Evolutionary conservation across 2,329 filamentous ascomycete genomes (phyloP), one percentile per base, ranked within the genome.

Genomic region (Sporothrix phasma): DNA sequence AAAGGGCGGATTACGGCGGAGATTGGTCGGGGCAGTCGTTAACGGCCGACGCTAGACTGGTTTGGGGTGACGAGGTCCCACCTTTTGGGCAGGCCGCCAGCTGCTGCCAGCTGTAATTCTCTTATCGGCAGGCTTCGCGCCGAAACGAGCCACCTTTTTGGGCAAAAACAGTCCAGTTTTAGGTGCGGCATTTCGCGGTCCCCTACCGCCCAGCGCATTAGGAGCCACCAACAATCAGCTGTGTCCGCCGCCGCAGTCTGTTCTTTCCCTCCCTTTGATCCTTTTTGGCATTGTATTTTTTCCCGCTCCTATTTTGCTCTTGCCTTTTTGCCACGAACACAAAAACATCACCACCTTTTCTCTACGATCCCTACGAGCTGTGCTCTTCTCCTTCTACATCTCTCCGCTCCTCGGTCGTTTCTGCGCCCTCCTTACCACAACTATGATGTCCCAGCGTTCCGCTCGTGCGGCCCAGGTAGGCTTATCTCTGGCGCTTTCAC

Each of bases 381-480:
- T 39, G 24, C 49, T 56, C 61, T 29, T 17, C n/a, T n/a, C 19
- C 17, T 34, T 34, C 41, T 22, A 60, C n/a, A 24, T 39, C 41
- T 31, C 46, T 34, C 61, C 63, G 24, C 34, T 34, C 43, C 49
- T 63, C 34, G 6, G 39, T 49, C 46, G 61, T 62, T 66, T 68
- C 69, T 68, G 61, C 61, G 31, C 31, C n/a, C 53, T 7, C 51
- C 53, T 19, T 49, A 59, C 62, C 43, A 31, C 62, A 51, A 81
- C 71, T 69, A 85, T 85, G 83, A 73, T 85, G 75, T 84, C 82
- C 74, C 81, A 81, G 76, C 80, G 79, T 76, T 81, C 82, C 72
- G 70, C 79, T 69, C 74, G 80, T 74, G 76, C 81, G 75, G 81
- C 82, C 70, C 80, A 84, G 82, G 83, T 85, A 80, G 69, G 64